phyloP scores from a whole-genome alignment of 352 stramenopile genomes.

The Globisporangium nunn region DNA sequence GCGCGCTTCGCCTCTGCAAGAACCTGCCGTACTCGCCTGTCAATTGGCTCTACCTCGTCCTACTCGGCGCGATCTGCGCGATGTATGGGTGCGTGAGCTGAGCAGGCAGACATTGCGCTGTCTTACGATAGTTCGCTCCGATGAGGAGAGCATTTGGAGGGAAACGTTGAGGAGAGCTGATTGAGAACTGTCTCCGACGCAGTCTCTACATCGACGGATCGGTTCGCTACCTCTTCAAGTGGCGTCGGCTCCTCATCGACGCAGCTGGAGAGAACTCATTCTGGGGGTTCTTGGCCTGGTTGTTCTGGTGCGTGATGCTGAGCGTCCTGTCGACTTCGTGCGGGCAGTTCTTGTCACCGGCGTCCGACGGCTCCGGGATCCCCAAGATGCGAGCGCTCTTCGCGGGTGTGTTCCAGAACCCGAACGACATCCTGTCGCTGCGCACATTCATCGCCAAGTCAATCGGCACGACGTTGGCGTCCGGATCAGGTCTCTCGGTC shows the following conservation, averaged over 20 bases:
- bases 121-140: neutral
- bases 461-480: conserved; percentile 55
- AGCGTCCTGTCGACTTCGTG: conserved; percentile 52
- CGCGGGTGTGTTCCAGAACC: conserved; percentile 69
- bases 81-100: conserved; percentile 43
- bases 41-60: conserved; percentile 71
- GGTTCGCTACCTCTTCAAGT: conserved; percentile 59
- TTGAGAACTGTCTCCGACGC: neutral
- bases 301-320: conserved; percentile 48
- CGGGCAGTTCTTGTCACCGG: conserved; percentile 47
- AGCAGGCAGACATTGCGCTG: neutral
- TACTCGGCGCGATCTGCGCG: conserved; percentile 48
- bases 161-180: neutral
- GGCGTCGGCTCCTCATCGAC: conserved; percentile 47
- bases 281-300: conserved; percentile 54
- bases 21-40: conserved; percentile 77
- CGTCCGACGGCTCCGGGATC: conserved; percentile 72
- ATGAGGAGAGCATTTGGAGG: neutral
- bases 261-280: conserved; percentile 51
- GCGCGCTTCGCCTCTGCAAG: conserved; percentile 56
- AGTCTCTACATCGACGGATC: conserved; percentile 64
- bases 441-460: conserved; percentile 61
- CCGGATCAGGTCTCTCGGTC: conserved; percentile 58
- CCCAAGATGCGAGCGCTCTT: conserved; percentile 70
- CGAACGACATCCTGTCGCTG: conserved; percentile 51